Conservation (phyloP, 2,329 filamentous ascomycete species). For the Pseudodiploospora longispora region DNA sequence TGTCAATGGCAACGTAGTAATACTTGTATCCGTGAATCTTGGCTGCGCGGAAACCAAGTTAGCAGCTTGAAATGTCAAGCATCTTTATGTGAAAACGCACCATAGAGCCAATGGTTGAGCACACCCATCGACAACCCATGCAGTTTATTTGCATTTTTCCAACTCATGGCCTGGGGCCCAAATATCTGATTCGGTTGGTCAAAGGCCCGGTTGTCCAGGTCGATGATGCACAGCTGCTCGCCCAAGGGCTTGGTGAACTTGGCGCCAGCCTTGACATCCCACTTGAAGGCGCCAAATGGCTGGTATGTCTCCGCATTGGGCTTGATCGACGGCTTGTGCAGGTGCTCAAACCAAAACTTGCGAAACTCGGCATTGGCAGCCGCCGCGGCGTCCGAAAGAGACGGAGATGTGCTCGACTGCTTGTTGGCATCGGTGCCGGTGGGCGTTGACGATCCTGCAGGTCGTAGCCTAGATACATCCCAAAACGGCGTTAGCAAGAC, state of each 20-base stretch:
- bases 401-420: background rate
- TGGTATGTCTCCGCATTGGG: constrained; percentile 19
- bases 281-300: constrained; percentile 25
- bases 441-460: no score
- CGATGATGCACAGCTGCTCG: constrained; percentile 36
- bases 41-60: constrained; percentile 22
- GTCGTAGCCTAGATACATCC: no score
- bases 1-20: constrained; percentile 33
- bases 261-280: constrained; percentile 18
- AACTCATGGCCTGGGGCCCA: constrained; percentile 24
- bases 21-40: constrained; percentile 40
- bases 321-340: constrained; percentile 21
- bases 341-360: constrained; percentile 23
- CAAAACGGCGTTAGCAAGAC: background rate
- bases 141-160: constrained; percentile 23
- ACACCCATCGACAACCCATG: constrained; percentile 32
- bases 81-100: constrained; percentile 15
- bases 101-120: constrained; percentile 37
- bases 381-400: background rate
- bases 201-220: constrained; percentile 35
- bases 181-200: constrained; percentile 28
- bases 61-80: background rate
- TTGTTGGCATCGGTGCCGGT: background rate
- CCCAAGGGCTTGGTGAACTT: constrained; percentile 27
- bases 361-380: constrained; percentile 17